These are phyloP conservation scores for Aegilops tauschii DNA, from an alignment of 176 grass and related monocot species.

Conservation along the genomic window DNA sequence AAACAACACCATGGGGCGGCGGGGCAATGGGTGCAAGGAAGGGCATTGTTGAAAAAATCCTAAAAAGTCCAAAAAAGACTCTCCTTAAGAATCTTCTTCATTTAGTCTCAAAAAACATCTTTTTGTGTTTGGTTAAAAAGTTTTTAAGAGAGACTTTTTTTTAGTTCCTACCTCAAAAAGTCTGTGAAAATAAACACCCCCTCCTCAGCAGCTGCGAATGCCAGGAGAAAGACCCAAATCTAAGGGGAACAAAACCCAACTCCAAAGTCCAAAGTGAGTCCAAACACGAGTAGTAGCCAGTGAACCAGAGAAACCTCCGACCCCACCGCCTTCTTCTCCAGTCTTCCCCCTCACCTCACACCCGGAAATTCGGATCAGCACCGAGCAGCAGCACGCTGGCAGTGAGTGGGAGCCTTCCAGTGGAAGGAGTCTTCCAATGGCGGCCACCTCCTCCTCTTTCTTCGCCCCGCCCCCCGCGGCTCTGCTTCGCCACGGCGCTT, in stretches of 20 bases:
- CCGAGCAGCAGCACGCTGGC: background rate
- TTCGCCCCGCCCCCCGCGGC: background rate
- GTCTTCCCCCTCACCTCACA: background rate
- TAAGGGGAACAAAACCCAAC: background rate
- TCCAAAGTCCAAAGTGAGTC: background rate
- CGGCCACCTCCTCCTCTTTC: background rate
- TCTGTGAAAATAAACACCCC: too few species aligned
- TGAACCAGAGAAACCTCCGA: background rate
- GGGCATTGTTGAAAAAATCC: too few species aligned
- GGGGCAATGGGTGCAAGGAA: too few species aligned
- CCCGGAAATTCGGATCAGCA: conserved; percentile 19
- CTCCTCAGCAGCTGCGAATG: too few species aligned
- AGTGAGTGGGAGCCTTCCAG: background rate
- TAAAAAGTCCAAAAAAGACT: too few species aligned
- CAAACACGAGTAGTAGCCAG: background rate
- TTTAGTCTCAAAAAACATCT: too few species aligned
- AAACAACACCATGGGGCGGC: too few species aligned
- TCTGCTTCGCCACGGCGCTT: background rate
- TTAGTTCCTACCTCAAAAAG: too few species aligned
- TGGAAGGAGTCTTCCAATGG: conserved; percentile 31
- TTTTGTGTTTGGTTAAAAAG: too few species aligned
- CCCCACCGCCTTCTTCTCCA: background rate
- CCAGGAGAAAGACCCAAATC: too few species aligned
- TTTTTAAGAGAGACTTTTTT: too few species aligned
- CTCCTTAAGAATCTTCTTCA: too few species aligned